Base-by-base conservation (phyloP, 352 stramenopile species). In the Elongisporangium anandrum region DNA sequence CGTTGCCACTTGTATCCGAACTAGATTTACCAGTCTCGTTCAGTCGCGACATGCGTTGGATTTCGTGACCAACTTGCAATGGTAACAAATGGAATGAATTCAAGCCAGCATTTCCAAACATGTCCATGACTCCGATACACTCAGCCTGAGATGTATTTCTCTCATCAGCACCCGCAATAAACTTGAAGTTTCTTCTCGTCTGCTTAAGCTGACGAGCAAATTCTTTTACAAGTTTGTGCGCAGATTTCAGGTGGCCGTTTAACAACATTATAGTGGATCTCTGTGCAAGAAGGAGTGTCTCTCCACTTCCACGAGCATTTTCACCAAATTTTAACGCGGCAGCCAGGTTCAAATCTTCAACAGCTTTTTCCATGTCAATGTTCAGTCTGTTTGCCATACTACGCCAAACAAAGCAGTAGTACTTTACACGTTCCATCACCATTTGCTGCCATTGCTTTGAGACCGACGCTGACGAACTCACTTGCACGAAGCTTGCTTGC, bases 291-390 rank as follows among this genome's bases (percentile, higher is more conserved):
- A 87, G 60, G 7, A 85, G 45, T 1, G 70, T 65, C 7, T 80
- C 67, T 13, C 72, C 61, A 10, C 26, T 54, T 5, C 64, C 59
- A 16, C 9, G 19, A 0, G 24, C 13, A 12, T 67, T 63, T 4
- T 67, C 59, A 9, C 60, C 61, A 3, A 81, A 60, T 23, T 66
- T 57, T 20, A 82, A 54, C 2, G 67, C 59, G 4, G 67, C 70
- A 0, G 74, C 79, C 13, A 76, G 12, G n/a, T 86, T 83, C 12
- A 88, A 52, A 50, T 86, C 75, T 49, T 85, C 73, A 0, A 85
- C 75, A 0, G 71, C 70, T 59, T 69, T 65, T 12, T 83, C 66
- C 63, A 77, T 85, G 52, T 84, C 76, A 19, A 77, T 73, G 50
- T 75, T 76, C 20, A 82, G 54, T 4, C 74, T 64, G 56, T 63